phyloP scores from a whole-genome alignment of 257 asterid genomes.

The Schizonepeta tenuifolia region DNA sequence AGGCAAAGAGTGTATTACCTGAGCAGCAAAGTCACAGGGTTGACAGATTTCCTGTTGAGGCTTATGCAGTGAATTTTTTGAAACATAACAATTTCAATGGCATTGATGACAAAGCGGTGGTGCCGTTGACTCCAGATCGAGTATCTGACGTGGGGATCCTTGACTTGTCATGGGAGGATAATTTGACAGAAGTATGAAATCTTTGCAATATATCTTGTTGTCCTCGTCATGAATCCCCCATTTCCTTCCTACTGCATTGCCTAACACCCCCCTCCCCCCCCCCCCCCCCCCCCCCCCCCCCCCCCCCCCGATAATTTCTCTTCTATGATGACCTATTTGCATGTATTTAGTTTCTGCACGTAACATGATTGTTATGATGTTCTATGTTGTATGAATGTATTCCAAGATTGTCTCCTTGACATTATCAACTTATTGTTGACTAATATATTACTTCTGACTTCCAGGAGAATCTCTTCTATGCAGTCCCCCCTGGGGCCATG shows the following conservation, averaged over 20 bases:
- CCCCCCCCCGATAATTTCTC: neutral
- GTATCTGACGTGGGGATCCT: constrained; percentile 57
- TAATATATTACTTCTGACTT: constrained; percentile 27
- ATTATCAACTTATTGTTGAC: constrained; percentile 24
- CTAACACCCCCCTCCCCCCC: no score
- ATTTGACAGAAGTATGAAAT: constrained; percentile 65
- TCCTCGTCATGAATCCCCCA: neutral
- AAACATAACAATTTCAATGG: constrained; percentile 49
- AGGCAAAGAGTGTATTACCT: constrained; percentile 55
- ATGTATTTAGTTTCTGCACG: constrained; percentile 32
- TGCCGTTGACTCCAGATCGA: constrained; percentile 71
- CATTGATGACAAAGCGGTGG: constrained; percentile 48
- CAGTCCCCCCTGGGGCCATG: constrained; percentile 68
- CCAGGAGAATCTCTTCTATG: constrained; percentile 84
- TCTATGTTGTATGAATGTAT: constrained; percentile 25
- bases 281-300: neutral
- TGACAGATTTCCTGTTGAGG: constrained; percentile 49
- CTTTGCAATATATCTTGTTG: constrained; percentile 23
- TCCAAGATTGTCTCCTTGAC: constrained; percentile 22
- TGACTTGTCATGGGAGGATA: constrained; percentile 63
- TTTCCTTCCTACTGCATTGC: neutral
- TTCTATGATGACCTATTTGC: constrained; percentile 15
- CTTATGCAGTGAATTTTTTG: constrained; percentile 75
- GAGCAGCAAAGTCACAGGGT: constrained; percentile 50
- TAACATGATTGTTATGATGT: constrained; percentile 11